A percentile compares a stretch with the other conserved stretches of the same genome.
These are phyloP conservation scores for Linaria vulgaris DNA, from an alignment of 257 asterid genomes.

Conservation along the genomic window DNA sequence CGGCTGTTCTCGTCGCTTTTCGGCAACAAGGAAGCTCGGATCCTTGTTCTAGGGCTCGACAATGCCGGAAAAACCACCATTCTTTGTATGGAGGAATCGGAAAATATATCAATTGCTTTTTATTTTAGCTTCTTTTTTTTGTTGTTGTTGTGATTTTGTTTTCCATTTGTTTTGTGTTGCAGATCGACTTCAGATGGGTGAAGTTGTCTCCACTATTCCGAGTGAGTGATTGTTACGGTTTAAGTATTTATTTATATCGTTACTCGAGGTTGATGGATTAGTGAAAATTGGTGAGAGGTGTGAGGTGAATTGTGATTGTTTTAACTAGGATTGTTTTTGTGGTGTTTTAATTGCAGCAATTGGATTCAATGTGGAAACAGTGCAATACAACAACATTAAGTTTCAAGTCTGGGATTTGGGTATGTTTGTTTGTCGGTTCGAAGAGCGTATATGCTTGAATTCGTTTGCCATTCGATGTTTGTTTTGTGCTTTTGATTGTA, in stretches of 20 bases:
- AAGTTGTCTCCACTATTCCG: conserved; percentile 96
- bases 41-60: conserved; percentile 90
- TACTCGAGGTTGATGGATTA: conserved; percentile 17
- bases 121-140: too few relatives aligned
- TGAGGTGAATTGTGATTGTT: too few relatives aligned
- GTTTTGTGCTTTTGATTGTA: conserved; percentile 10
- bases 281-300: conserved; percentile 15
- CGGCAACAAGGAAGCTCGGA: conserved; percentile 97
- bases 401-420: conserved; percentile 96
- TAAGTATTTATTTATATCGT: conserved; percentile 25
- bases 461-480: conserved; percentile 9
- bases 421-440: conserved; percentile 28
- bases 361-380: conserved; percentile 88
- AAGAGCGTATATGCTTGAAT: background rate
- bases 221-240: conserved; percentile 59
- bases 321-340: conserved; percentile 15
- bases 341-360: conserved; percentile 53
- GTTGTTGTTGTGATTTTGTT: conserved; percentile 4
- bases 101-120: background rate
- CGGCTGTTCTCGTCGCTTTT: conserved; percentile 78
- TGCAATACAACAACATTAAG: conserved; percentile 78
- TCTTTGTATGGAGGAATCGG: conserved; percentile 47
- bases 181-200: conserved; percentile 99
- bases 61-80: conserved; percentile 98
- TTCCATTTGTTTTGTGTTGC: conserved; percentile 22